phyloP scores from a whole-genome alignment of 2,329 filamentous ascomycete genomes.

The Exophiala aquamarina region DNA sequence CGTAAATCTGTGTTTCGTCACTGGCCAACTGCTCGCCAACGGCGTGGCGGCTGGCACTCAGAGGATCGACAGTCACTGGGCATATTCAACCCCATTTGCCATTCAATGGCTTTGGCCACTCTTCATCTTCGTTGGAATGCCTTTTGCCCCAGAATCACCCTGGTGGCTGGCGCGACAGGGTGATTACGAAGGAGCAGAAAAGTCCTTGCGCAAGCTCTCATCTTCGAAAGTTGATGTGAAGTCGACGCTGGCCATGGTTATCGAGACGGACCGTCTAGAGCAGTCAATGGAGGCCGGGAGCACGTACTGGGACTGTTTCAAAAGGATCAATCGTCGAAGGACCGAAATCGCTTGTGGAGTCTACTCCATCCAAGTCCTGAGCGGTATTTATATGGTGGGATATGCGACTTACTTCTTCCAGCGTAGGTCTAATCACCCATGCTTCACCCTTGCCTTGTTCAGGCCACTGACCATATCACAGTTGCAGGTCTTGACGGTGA shows the following conservation, averaged over 20 bases:
- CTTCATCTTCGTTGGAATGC: slow-evolving; percentile 43
- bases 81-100: slow-evolving; percentile 36
- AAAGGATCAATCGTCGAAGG: slow-evolving; percentile 33
- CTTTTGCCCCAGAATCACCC: slow-evolving; percentile 39
- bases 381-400: slow-evolving; percentile 59
- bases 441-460: slow-evolving; percentile 61
- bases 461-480: slow-evolving; percentile 35
- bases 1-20: slow-evolving; percentile 41
- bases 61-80: slow-evolving; percentile 33
- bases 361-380: slow-evolving; percentile 61
- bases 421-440: slow-evolving; percentile 65
- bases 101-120: slow-evolving; percentile 54
- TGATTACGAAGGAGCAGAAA: slow-evolving; percentile 33
- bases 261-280: background rate
- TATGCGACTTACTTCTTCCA: slow-evolving; percentile 61
- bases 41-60: slow-evolving; percentile 34
- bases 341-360: slow-evolving; percentile 40
- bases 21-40: slow-evolving; percentile 32
- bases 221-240: slow-evolving; percentile 57
- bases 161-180: slow-evolving; percentile 41
- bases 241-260: slow-evolving; percentile 86
- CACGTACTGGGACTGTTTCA: slow-evolving; percentile 31
- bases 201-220: slow-evolving; percentile 31
- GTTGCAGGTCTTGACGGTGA: slow-evolving; percentile 54
- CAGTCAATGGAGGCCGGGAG: background rate